Percentiles rank a stretch among this genome's conserved stretches.
phyloP scores from a whole-genome alignment of 495 filamentous ascomycete species.

The Ascobolus immersus region DNA sequence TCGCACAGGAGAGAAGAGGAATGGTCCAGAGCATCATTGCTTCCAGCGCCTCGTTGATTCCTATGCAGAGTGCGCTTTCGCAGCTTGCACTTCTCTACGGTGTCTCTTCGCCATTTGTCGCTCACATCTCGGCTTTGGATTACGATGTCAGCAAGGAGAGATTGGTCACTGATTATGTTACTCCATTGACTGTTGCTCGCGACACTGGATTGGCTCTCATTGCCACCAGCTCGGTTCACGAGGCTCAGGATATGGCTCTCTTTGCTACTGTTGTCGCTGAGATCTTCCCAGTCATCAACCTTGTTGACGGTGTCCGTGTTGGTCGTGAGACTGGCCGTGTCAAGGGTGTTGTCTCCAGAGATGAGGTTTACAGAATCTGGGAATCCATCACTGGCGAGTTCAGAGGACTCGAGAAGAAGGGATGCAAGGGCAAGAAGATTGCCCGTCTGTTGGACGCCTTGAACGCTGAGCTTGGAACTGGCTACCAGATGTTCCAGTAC shows the following conservation, averaged over 20 bases:
- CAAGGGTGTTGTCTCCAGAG: constrained; percentile 55
- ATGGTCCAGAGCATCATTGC: constrained; percentile 76
- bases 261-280: constrained; percentile 62
- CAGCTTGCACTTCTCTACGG: constrained; percentile 73
- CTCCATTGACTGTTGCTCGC: constrained; percentile 57
- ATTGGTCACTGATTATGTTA: constrained; percentile 68
- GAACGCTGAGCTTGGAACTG: constrained; percentile 80
- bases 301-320: constrained; percentile 74
- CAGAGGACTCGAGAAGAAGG: constrained; percentile 39
- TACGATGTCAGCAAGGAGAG: constrained; percentile 36
- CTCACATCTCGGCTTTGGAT: constrained; percentile 82
- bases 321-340: constrained; percentile 67
- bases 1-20: constrained; percentile 69
- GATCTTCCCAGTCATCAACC: constrained; percentile 61
- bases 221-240: constrained; percentile 60
- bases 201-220: constrained; percentile 73
- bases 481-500: constrained; percentile 85
- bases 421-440: constrained; percentile 47
- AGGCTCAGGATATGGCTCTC: constrained; percentile 85
- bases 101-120: constrained; percentile 71
- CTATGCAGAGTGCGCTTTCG: constrained; percentile 62
- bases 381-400: constrained; percentile 31
- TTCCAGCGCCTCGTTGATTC: constrained; percentile 51
- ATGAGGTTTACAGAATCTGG: constrained; percentile 44
- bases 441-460: constrained; percentile 49